phyloP scores from a whole-genome alignment of 257 asterid species.

The Gynochthodes officinalis region DNA sequence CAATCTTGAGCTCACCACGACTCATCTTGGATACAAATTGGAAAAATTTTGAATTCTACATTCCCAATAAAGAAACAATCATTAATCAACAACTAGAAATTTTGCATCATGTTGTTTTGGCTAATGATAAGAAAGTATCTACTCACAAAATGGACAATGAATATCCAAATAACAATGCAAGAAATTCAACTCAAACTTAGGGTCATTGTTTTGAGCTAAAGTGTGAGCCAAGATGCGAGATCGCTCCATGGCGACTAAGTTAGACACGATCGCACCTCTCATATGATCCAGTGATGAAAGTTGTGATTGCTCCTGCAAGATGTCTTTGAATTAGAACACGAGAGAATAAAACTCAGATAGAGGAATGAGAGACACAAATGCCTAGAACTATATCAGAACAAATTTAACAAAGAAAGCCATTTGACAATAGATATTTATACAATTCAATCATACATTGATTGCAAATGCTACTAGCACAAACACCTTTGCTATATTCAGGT shows the following conservation, averaged over 20 bases:
- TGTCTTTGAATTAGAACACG: conserved; percentile 4
- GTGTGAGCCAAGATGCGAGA: conserved; percentile 91
- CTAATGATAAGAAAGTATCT: neutral
- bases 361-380: neutral
- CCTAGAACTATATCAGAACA: neutral
- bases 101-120: neutral
- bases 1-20: conserved; percentile 92
- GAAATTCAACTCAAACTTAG: conserved; percentile 77
- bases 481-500: neutral
- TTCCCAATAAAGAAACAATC: conserved; percentile 11
- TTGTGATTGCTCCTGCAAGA: conserved; percentile 77
- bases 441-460: neutral
- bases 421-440: neutral
- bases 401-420: neutral
- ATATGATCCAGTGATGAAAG: conserved; percentile 69
- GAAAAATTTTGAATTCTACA: conserved; percentile 88
- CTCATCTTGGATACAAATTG: conserved; percentile 99
- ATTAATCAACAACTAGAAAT: too few species aligned
- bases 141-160: neutral
- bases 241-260: conserved; percentile 83
- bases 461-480: neutral
- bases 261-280: conserved; percentile 55
- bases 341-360: neutral
- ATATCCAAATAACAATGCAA: neutral
- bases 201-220: conserved; percentile 86